phyloP scores from a whole-genome alignment of 176 grass and related monocot species.

The Chloris gayana region DNA sequence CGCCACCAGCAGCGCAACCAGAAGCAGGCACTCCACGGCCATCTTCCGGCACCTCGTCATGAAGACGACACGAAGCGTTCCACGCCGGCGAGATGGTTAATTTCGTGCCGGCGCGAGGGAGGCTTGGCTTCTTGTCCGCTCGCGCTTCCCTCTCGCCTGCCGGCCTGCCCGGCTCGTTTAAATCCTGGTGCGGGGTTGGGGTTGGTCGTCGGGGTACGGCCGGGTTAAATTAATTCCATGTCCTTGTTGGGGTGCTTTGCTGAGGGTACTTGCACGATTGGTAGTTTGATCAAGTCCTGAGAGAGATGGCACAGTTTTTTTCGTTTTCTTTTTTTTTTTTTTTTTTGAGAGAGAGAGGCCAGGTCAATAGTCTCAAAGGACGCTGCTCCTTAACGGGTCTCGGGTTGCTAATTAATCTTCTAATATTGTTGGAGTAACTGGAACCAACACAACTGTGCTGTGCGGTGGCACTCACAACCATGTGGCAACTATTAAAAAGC shows the following conservation, averaged over 20 bases:
- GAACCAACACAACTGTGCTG: too few species aligned
- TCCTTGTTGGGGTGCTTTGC: background rate
- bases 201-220: conserved; percentile 7
- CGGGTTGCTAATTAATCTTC: background rate
- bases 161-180: conserved; percentile 12
- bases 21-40: background rate
- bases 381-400: background rate
- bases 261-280: background rate
- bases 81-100: background rate
- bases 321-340: too few species aligned
- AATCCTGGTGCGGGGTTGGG: conserved; percentile 14
- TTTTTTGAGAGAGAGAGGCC: too few species aligned
- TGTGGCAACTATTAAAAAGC: too few species aligned
- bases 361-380: conserved; percentile 14
- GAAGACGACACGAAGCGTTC: background rate
- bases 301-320: background rate
- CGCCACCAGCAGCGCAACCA: conserved; percentile 25
- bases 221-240: conserved; percentile 12
- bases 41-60: conserved; percentile 18
- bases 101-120: background rate
- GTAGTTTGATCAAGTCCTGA: conserved; percentile 45
- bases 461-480: too few species aligned
- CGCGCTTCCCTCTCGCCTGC: background rate
- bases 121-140: background rate
- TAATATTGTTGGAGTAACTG: too few species aligned